phyloP scores from a whole-genome alignment of 1,284 basidiomycete genomes.

The Papiliotrema fonsecae region DNA sequence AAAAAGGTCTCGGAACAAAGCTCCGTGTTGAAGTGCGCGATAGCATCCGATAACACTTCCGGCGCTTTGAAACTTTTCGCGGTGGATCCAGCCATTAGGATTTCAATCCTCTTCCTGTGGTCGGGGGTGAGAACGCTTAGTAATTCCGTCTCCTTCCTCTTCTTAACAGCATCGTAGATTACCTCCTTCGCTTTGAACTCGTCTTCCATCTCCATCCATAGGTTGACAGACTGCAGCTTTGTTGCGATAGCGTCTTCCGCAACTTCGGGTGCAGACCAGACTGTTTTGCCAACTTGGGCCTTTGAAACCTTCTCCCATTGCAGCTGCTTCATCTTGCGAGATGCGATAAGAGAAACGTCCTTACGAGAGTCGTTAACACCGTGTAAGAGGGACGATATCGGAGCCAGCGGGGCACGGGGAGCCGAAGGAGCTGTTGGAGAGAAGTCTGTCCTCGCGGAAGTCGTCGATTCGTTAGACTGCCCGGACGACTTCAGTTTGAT shows the following conservation, averaged over 20 bases:
- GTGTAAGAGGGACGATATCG: conserved; percentile 35
- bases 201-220: conserved; percentile 96
- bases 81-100: conserved; percentile 70
- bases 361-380: conserved; percentile 58
- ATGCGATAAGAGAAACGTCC: conserved; percentile 77
- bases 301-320: conserved; percentile 98
- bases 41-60: conserved; percentile 75
- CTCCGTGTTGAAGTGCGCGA: conserved; percentile 76
- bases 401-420: conserved; percentile 33
- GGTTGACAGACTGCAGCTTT: conserved; percentile 73
- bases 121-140: conserved; percentile 86
- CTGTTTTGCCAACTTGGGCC: conserved; percentile 71
- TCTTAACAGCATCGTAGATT: conserved; percentile 56
- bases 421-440: conserved; percentile 17
- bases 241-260: conserved; percentile 70
- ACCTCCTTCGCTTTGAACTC: conserved; percentile 97
- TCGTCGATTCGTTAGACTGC: conserved; percentile 9
- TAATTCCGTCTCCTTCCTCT: conserved; percentile 72
- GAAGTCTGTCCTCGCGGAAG: conserved; percentile 11
- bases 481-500: conserved; percentile 30
- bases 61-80: conserved; percentile 66
- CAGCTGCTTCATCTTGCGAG: conserved; percentile 92
- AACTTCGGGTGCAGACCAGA: conserved; percentile 71
- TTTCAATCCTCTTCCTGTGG: conserved; percentile 86
- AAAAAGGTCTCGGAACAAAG: conserved; percentile 83